Evolutionary conservation across 116 monocot species (phyloP), one percentile per base, ranked within the genome.

Genomic region (Dioscorea cayenensis): DNA sequence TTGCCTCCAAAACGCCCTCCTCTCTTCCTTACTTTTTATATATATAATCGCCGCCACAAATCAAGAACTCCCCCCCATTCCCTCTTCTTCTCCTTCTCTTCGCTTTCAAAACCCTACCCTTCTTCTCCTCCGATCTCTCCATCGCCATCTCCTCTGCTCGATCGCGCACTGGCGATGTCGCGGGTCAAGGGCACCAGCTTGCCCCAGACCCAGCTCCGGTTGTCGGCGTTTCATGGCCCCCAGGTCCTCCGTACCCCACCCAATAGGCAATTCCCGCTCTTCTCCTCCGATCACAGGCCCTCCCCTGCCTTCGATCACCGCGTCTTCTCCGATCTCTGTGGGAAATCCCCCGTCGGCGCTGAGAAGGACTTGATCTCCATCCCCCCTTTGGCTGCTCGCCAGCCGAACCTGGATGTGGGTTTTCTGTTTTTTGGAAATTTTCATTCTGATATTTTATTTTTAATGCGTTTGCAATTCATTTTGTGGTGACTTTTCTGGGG

Each of bases 401-500:
- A 25, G 63, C 20, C 43, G 29, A 66, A 20, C 63, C 69, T 49
- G 36, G 52, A 29, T 25, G 77, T 76, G 62, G 36, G 43, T 61
- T 67, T 4, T 25, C 14, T 11, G 27, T 4, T 73, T 55, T 55
- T 18, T 25, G 9, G 65, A 43, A 43, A 43, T 43, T 12, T 43
- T 8, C 43, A 43, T 43, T 43, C 6, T 43, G n/a, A 37, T 66
- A 38, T 14, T 43, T 43, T 6, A 37, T 43, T 43, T 66, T 36
- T 4, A 9, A 14, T 7, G 35, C 18, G 19, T 23, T 17, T 36
- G 32, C 0, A 16, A 21, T 7, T 66, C 21, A 20, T 38, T n/a
- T 38, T 10, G 36, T 43, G 17, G 13, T 66, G 3, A 9, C 38
- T 32, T 3, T 16, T 55, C 13, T 32, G 32, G 21, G 28, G 3